phyloP scores from a whole-genome alignment of 2,329 filamentous ascomycete genomes.

The Bipolaris bicolor region DNA sequence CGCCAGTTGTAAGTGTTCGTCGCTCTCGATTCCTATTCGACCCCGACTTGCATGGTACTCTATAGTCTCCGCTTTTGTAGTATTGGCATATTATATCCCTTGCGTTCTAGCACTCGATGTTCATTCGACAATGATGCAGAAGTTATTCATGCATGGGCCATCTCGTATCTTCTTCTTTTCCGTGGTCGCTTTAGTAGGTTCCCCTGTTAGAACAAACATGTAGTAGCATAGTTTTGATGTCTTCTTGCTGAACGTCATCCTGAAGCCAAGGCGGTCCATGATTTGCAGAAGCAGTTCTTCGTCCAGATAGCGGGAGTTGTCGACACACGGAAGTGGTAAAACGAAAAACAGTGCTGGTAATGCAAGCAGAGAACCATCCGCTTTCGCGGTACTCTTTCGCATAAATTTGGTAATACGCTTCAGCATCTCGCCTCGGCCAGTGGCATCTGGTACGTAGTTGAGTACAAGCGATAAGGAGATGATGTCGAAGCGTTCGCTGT shows the following conservation, averaged over 20 bases:
- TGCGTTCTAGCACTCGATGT: not conserved
- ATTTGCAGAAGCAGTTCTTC: slow-evolving; percentile 71
- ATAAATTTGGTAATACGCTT: slow-evolving; percentile 46
- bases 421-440: slow-evolving; percentile 82
- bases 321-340: slow-evolving; percentile 83
- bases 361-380: slow-evolving; percentile 8
- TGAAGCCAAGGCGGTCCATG: slow-evolving; percentile 79
- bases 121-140: slow-evolving; percentile 72
- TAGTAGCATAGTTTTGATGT: slow-evolving; percentile 88
- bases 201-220: slow-evolving; percentile 69
- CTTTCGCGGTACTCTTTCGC: slow-evolving; percentile 10
- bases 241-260: slow-evolving; percentile 68
- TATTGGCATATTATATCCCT: not conserved
- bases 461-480: slow-evolving; percentile 91
- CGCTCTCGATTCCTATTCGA: not conserved
- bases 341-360: slow-evolving; percentile 82
- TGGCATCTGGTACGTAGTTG: slow-evolving; percentile 87
- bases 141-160: slow-evolving; percentile 84
- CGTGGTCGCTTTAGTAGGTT: slow-evolving; percentile 53
- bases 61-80: not conserved
- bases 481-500: slow-evolving; percentile 77
- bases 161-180: slow-evolving; percentile 79
- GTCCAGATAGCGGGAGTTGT: slow-evolving; percentile 89
- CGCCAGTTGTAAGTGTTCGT: not conserved
- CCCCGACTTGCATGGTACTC: not conserved